Evolutionary conservation across 768 basidiomycete species (phyloP).

Genomic region (Termitomyces sp.): DNA sequence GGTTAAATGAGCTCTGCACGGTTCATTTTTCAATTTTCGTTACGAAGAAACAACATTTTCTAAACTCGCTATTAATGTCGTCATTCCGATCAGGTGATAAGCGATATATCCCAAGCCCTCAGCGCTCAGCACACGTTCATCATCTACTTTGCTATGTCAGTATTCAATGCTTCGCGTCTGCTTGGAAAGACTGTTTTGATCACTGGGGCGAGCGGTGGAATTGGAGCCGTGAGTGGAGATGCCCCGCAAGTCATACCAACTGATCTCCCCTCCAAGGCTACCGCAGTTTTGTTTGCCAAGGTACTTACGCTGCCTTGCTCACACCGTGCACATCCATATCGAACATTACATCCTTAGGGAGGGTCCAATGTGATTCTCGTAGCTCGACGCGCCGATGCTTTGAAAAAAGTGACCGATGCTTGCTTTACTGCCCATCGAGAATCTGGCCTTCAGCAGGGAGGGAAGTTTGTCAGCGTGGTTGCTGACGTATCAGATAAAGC

Average conservation of each 20-base stretch:
- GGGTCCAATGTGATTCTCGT: conserved; percentile 87
- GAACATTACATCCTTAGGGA: conserved; percentile 40
- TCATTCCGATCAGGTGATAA: conserved; percentile 6
- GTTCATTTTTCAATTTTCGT: too few relatives aligned
- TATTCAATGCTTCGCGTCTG: conserved; percentile 81
- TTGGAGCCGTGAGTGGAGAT: conserved; percentile 69
- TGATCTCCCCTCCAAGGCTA: conserved; percentile 48
- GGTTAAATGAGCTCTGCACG: not conserved
- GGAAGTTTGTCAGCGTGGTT: conserved; percentile 67
- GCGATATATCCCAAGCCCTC: not conserved
- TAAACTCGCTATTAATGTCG: not conserved
- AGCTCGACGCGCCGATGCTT: conserved; percentile 72
- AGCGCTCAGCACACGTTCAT: not conserved
- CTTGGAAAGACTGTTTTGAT: conserved; percentile 83
- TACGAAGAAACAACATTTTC: not conserved
- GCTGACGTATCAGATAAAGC: conserved; percentile 79
- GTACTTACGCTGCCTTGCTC: conserved; percentile 31
- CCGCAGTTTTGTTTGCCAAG: conserved; percentile 87
- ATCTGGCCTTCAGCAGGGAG: conserved; percentile 71
- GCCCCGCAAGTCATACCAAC: not conserved
- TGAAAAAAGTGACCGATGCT: conserved; percentile 66
- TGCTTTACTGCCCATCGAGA: conserved; percentile 70
- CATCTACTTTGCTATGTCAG: conserved; percentile 46
- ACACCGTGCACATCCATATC: not conserved
- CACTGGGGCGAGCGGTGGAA: conserved; percentile 88